Percentiles rank a stretch among this genome's conserved stretches.
Conservation (phyloP, 306 rosid species). For the Prosopis cineraria region DNA sequence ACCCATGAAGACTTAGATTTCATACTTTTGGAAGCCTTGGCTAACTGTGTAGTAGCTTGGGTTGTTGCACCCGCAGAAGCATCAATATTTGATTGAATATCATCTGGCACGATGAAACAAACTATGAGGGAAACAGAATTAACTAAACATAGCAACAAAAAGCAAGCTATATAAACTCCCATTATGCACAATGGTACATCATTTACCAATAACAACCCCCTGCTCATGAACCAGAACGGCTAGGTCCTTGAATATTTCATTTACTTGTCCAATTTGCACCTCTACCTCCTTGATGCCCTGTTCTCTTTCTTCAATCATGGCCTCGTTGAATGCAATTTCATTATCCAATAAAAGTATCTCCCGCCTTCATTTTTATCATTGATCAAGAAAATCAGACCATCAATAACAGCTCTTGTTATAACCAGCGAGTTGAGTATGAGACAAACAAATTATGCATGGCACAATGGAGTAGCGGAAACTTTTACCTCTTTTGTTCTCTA, state of each 20-base stretch:
- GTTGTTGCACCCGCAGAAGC: constrained; percentile 61
- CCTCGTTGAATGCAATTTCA: constrained; percentile 77
- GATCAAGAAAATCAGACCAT: constrained; percentile 33
- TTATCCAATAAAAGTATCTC: constrained; percentile 61
- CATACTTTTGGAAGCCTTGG: constrained; percentile 66
- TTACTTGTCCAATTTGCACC: constrained; percentile 74
- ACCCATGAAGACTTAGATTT: constrained; percentile 68
- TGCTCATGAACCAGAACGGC: constrained; percentile 90
- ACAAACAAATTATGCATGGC: background rate
- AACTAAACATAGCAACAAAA: constrained; percentile 9
- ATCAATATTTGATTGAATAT: constrained; percentile 67
- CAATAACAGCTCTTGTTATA: constrained; percentile 12
- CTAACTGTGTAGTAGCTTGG: constrained; percentile 59
- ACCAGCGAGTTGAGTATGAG: constrained; percentile 3
- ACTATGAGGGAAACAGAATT: constrained; percentile 24
- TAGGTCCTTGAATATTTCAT: constrained; percentile 80
- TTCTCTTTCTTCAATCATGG: constrained; percentile 87
- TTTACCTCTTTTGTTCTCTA: constrained; percentile 59
- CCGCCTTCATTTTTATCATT: constrained; percentile 55
- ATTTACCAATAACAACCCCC: constrained; percentile 73
- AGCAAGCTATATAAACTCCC: constrained; percentile 13
- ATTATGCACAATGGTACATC: background rate
- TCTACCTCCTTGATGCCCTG: constrained; percentile 72
- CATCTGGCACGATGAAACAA: constrained; percentile 50
- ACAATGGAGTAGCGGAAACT: constrained; percentile 2